Evolutionary conservation across 306 rosid genomes (phyloP).

Genomic region (Pachyrhizus erosus): DNA sequence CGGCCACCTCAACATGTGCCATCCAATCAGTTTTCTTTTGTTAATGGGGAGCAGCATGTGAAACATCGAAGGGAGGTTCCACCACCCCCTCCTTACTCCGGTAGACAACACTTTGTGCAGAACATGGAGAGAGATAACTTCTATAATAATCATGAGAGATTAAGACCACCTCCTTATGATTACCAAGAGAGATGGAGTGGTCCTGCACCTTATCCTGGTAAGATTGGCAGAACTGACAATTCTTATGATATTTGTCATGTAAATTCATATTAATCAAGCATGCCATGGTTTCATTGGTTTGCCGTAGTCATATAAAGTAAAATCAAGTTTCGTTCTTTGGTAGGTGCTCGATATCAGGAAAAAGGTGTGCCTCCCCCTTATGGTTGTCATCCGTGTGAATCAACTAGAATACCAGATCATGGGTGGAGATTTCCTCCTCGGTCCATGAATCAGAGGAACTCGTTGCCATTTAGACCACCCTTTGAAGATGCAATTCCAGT

Average conservation of each 20-base stretch:
- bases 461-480: constrained; percentile 78
- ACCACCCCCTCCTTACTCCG: constrained; percentile 70
- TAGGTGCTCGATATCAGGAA: constrained; percentile 76
- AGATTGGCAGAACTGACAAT: not conserved
- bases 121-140: constrained; percentile 78
- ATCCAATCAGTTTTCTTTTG: constrained; percentile 79
- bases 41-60: constrained; percentile 64
- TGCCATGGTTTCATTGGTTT: constrained; percentile 5
- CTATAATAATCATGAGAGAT: constrained; percentile 85
- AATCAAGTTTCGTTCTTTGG: constrained; percentile 21
- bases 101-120: constrained; percentile 61
- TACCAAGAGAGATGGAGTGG: constrained; percentile 72
- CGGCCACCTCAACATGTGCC: constrained; percentile 82
- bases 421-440: constrained; percentile 86
- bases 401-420: constrained; percentile 67
- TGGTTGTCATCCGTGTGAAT: constrained; percentile 79
- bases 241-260: constrained; percentile 24
- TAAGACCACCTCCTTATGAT: constrained; percentile 71
- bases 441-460: constrained; percentile 66
- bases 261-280: constrained; percentile 8
- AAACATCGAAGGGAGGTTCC: constrained; percentile 71
- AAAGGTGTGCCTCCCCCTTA: constrained; percentile 61
- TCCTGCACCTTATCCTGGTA: constrained; percentile 74
- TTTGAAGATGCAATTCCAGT: constrained; percentile 81
- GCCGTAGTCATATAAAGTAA: constrained; percentile 1